Base-by-base conservation (phyloP, 2,329 filamentous ascomycete genomes). In the Metarhizium rileyi region DNA sequence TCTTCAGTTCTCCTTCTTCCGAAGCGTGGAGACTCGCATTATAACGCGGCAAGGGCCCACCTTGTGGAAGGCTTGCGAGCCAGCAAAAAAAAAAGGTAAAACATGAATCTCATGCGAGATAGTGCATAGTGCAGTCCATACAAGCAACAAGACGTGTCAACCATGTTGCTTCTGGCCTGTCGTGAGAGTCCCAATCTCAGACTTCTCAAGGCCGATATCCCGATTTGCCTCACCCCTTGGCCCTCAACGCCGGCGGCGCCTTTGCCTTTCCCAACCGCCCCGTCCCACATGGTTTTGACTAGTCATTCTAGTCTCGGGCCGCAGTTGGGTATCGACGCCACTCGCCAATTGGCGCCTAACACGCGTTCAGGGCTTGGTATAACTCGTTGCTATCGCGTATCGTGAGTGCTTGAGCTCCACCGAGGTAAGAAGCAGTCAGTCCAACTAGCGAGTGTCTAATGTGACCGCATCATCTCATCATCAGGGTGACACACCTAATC, bases 241-340 rank as follows among this genome's bases (percentile, higher is more conserved):
- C 20, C 20, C 18, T 25, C 36, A 23, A 18, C 10, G 12, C n/a
- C n/a, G 12, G 38, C 20, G 38, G 4, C 20, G 12, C 10, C 20
- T n/a, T n/a, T n/a, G 38, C 20, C 16, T 22, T 22, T 44, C 20
- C 23, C 5, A 22, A 26, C 42, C 25, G n/a, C 14, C 20, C 4
- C 48, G 35, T 46, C 47, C 50, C 47, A 44, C 44, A 44, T 43
- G 20, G 27, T 48, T 48, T 42, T 44, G 23, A n/a, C 43, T 45
- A 20, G 48, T 50, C 50, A 54, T 47, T 10, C 43, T 45, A 20
- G 48, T 50, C 50, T 56, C 49, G 52, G 54, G 54, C 52, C 49
- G 50, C 55, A 51, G 63, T 68, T 67, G 66, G 66, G 66, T 65
- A 69, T 57, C 66, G 65, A 68, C 61, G 65, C 65, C 57, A 60